phyloP scores from a whole-genome alignment of 768 basidiomycete genomes.

The Boletus sp. region DNA sequence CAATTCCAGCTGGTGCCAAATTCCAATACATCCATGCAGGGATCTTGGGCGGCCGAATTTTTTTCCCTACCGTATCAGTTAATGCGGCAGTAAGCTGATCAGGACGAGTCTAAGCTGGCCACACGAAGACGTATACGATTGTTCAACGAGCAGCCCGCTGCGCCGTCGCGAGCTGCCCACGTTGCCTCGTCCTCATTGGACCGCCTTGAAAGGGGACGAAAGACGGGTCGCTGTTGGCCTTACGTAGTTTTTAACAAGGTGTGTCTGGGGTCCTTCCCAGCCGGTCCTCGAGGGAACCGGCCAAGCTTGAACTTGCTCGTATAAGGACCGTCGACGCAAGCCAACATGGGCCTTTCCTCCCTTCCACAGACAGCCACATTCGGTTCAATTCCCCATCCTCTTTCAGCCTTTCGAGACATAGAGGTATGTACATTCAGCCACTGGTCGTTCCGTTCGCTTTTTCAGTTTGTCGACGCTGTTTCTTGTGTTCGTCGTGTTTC shows the following conservation, averaged over 20 bases:
- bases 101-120: slow-evolving; percentile 1
- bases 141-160: neutral
- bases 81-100: slow-evolving; percentile 2
- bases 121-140: slow-evolving; percentile 7
- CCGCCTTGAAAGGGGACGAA: neutral
- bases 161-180: neutral
- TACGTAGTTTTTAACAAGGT: slow-evolving; percentile 17
- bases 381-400: slow-evolving; percentile 13
- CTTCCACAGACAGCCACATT: slow-evolving; percentile 38
- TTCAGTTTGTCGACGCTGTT: slow-evolving; percentile 5
- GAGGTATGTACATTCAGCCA: slow-evolving; percentile 7
- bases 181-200: slow-evolving; percentile 5
- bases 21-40: neutral
- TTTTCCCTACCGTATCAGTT: neutral
- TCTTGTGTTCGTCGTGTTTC: slow-evolving; percentile 1
- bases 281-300: slow-evolving; percentile 20
- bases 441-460: slow-evolving; percentile 1
- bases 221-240: slow-evolving; percentile 1
- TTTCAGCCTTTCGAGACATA: slow-evolving; percentile 5
- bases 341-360: slow-evolving; percentile 48
- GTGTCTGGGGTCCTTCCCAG: slow-evolving; percentile 29
- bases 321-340: slow-evolving; percentile 57
- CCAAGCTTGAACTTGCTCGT: slow-evolving; percentile 35
- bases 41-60: slow-evolving; percentile 3
- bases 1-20: neutral